A percentile compares a stretch with the other conserved stretches of the same genome.
These are phyloP conservation scores for Geranium brycei DNA, from an alignment of 345 rosid genomes.

Conservation along the genomic window DNA sequence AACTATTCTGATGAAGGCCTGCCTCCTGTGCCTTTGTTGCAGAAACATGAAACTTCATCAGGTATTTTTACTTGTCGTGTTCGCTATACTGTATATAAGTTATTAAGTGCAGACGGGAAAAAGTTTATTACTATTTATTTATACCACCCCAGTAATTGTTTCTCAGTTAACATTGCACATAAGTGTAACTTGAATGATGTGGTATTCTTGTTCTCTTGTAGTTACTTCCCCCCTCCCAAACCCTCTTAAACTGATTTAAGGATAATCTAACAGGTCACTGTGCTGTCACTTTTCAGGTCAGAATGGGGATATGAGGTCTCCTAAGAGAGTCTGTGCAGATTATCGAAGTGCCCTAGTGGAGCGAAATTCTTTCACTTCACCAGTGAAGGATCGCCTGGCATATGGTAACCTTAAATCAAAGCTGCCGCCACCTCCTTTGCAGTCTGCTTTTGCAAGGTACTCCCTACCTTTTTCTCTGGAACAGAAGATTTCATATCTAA, in stretches of 20 bases:
- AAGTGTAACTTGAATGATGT: neutral
- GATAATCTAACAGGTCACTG: neutral
- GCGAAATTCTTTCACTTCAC: constrained; percentile 63
- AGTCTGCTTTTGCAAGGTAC: constrained; percentile 83
- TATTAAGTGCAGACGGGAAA: neutral
- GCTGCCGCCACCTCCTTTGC: constrained; percentile 55
- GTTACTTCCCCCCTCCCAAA: neutral
- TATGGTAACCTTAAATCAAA: constrained; percentile 46
- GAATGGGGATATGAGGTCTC: constrained; percentile 72
- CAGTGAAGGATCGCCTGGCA: constrained; percentile 67
- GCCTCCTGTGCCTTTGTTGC: constrained; percentile 26
- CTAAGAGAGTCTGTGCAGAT: constrained; percentile 50
- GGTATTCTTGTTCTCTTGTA: neutral
- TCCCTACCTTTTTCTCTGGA: neutral
- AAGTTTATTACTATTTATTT: neutral
- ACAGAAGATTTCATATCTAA: constrained; percentile 7
- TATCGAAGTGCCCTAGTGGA: constrained; percentile 82
- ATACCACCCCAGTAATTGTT: neutral
- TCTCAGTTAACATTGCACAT: neutral
- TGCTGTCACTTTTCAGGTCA: constrained; percentile 43
- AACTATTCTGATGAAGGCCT: constrained; percentile 36
- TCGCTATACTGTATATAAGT: neutral
- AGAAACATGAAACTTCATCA: constrained; percentile 42
- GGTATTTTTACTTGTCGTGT: constrained; percentile 20
- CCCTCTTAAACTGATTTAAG: neutral